Evolutionary conservation across 495 filamentous ascomycete species (phyloP).

Genomic region (Lichina pygmaea): DNA sequence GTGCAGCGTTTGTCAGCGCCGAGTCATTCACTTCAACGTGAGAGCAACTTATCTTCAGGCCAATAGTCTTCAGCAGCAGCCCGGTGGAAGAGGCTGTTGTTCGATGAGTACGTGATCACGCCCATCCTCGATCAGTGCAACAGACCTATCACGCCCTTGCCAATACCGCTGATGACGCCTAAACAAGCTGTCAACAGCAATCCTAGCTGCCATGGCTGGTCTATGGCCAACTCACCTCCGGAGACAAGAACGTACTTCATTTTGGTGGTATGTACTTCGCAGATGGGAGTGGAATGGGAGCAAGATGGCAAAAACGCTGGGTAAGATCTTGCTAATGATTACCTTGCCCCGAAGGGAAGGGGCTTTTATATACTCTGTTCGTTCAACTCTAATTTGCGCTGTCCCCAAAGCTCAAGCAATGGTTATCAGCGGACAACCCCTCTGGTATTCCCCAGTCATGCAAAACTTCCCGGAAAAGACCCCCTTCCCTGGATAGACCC

Average conservation of each 20-base stretch:
- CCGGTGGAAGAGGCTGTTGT: constrained; percentile 35
- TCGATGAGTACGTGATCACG: constrained; percentile 2
- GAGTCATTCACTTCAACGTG: constrained; percentile 1
- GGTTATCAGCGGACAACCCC: too few species aligned
- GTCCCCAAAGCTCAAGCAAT: not conserved
- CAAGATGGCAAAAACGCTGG: too few species aligned
- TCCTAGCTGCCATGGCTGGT: not conserved
- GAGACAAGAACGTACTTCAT: constrained; percentile 76
- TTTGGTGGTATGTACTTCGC: too few species aligned
- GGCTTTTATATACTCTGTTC: too few species aligned
- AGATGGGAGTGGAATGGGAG: too few species aligned
- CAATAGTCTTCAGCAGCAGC: constrained; percentile 60
- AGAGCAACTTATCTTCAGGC: constrained; percentile 30
- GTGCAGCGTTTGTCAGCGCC: constrained; percentile 14
- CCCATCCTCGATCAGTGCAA: constrained; percentile 6
- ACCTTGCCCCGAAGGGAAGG: too few species aligned
- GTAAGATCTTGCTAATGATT: too few species aligned
- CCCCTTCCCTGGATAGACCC: too few species aligned
- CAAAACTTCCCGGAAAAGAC: too few species aligned
- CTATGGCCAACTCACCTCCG: constrained; percentile 26
- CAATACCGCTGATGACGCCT: constrained; percentile 61
- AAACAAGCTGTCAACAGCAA: constrained; percentile 1
- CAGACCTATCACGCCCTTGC: constrained; percentile 58
- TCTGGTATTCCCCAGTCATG: too few species aligned
- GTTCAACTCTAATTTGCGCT: too few species aligned